These are phyloP conservation scores for Xylaria venustula DNA, from an alignment of 495 filamentous ascomycete species.

Conservation along the genomic window DNA sequence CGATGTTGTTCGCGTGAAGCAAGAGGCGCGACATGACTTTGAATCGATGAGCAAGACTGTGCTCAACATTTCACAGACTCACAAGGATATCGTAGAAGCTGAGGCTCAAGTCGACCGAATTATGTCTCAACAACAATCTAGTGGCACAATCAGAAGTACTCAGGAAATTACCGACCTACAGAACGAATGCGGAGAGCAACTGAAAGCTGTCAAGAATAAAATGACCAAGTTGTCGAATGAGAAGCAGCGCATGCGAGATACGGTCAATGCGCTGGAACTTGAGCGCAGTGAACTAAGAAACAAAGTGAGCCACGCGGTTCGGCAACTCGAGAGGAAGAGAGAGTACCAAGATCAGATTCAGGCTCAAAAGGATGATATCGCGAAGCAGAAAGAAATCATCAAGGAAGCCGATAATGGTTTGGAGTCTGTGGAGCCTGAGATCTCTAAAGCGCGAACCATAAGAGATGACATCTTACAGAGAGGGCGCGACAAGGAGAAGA, in stretches of 20 bases:
- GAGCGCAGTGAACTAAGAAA: conserved; percentile 67
- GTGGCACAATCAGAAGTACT: conserved; percentile 61
- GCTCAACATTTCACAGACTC: conserved; percentile 68
- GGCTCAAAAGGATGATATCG: conserved; percentile 65
- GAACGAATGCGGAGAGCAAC: conserved; percentile 63
- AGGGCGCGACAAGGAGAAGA: conserved; percentile 69
- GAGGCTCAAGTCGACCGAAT: conserved; percentile 69
- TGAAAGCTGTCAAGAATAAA: conserved; percentile 57
- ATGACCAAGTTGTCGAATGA: conserved; percentile 64
- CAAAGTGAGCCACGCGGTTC: conserved; percentile 64
- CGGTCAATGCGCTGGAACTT: conserved; percentile 68
- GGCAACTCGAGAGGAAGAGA: conserved; percentile 76
- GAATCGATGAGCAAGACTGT: conserved; percentile 76
- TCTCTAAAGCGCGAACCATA: conserved; percentile 68
- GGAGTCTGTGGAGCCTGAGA: conserved; percentile 65
- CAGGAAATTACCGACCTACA: conserved; percentile 84
- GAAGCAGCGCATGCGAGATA: conserved; percentile 65
- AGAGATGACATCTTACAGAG: conserved; percentile 72
- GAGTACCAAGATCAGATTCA: conserved; percentile 66
- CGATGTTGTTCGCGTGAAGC: conserved; percentile 59
- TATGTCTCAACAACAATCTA: conserved; percentile 66
- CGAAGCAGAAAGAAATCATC: conserved; percentile 65
- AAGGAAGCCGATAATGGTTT: conserved; percentile 67
- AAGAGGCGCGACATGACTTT: conserved; percentile 67
- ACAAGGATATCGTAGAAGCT: conserved; percentile 66